Base-by-base conservation (phyloP, 139 green algal genomes). In the Picochlorum sp. region DNA sequence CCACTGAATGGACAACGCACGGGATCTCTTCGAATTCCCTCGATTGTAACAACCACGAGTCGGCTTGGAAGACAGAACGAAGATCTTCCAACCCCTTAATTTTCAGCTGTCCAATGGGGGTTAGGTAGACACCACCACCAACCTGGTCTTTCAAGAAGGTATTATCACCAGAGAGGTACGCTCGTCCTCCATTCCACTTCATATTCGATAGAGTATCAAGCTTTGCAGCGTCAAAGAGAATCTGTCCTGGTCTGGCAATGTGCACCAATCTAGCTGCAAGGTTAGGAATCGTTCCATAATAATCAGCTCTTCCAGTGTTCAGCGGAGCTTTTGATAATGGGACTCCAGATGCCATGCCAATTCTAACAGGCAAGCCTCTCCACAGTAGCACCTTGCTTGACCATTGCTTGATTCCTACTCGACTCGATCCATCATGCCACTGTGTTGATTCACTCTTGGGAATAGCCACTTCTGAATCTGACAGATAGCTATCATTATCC, bases 251-350 rank as follows among this genome's bases (percentile, higher is more conserved):
- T 4, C 65, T 52, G 4, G 87, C 87, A 28, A 90, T 62, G 1
- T 70, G 69, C 34, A 76, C 76, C 49, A 95, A 80, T 0, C 87
- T 63, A 0, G 87, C 87, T 4, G 87, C 87, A 34, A 81, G 69
- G 68, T 95, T 95, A 31, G 86, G 71, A 64, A 94, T 65, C 20
- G 70, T 73, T 3, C 87, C 87, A 69, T 85, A 92, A 75, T 92
- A 92, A 70, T 94, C 87, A 7, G 87, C 86, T 2, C 86, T 57
- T 76, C 84, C 85, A 57, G 85, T 90, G 69, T 86, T 90, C 44
- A 92, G 72, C 4, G 85, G 83, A 45, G 87, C 84, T 31, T 83
- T 82, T 47, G 72, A 68, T 41, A 65, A 72, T 60, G 79, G 71
- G 23, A 72, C 61, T 20, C 87, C 87, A 49, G 66, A 89, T 2